phyloP scores from a whole-genome alignment of 495 filamentous ascomycete genomes.

The Penicillium chermesinum region DNA sequence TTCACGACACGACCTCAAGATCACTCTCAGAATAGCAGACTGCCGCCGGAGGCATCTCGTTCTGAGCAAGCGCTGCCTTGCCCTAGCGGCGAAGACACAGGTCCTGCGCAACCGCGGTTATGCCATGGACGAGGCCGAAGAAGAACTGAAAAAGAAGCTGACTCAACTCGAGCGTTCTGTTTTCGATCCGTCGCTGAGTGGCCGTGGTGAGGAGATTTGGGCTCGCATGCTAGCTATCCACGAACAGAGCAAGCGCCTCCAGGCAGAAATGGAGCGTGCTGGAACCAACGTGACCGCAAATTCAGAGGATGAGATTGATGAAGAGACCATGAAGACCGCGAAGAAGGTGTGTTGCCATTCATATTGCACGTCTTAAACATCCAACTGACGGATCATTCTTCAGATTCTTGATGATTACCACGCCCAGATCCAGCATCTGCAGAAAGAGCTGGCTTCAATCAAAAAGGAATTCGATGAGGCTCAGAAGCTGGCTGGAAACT shows the following conservation, averaged over 20 bases:
- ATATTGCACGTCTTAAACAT: neutral
- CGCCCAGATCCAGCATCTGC: conserved; percentile 78
- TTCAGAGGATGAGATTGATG: conserved; percentile 58
- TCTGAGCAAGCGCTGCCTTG: conserved; percentile 73
- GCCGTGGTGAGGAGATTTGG: conserved; percentile 92
- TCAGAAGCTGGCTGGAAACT: conserved; percentile 46
- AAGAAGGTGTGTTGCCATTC: conserved; percentile 63
- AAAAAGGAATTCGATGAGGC: conserved; percentile 75
- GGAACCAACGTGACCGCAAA: conserved; percentile 45
- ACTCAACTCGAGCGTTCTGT: conserved; percentile 65
- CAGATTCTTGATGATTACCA: conserved; percentile 90
- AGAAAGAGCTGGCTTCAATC: conserved; percentile 72
- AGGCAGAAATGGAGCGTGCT: conserved; percentile 69
- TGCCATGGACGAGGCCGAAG: conserved; percentile 84
- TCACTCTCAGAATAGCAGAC: conserved; percentile 73
- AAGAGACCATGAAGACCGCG: conserved; percentile 71
- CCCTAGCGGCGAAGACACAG: conserved; percentile 86
- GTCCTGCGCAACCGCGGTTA: conserved; percentile 88
- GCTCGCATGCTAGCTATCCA: conserved; percentile 82
- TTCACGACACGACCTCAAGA: conserved; percentile 74
- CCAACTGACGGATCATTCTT: conserved; percentile 10
- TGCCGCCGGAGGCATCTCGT: conserved; percentile 74
- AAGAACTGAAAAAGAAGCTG: conserved; percentile 83
- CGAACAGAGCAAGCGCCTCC: conserved; percentile 71
- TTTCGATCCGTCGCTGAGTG: conserved; percentile 77